A percentile compares a stretch with the other conserved stretches of the same genome.
These are phyloP conservation scores for Phytophthora aleatoria DNA, from an alignment of 352 stramenopile species.

Conservation along the genomic window DNA sequence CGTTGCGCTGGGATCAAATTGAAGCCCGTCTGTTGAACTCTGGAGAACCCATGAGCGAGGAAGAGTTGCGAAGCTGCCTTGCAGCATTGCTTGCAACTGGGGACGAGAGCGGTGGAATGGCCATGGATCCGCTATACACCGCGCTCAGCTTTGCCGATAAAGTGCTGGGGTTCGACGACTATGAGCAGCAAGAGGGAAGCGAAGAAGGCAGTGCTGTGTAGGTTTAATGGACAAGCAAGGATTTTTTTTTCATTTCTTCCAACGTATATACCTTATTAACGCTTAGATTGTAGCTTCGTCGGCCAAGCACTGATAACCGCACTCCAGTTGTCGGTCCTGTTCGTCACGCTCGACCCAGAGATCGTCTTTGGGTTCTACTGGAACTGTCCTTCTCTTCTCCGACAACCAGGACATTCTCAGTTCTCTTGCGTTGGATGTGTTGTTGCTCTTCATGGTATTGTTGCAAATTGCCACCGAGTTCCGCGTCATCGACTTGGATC, in stretches of 20 bases:
- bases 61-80: conserved; percentile 85
- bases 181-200: conserved; percentile 39
- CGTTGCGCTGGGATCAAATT: conserved; percentile 68
- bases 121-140: conserved; percentile 60
- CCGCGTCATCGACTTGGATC: conserved; percentile 2
- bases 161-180: conserved; percentile 90
- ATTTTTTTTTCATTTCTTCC: background rate
- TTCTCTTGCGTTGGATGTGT: background rate
- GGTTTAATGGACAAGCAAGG: background rate
- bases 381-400: background rate
- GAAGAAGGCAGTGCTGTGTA: background rate
- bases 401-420: conserved; percentile 14
- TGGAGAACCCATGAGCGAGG: conserved; percentile 80
- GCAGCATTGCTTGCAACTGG: conserved; percentile 64
- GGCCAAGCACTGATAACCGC: conserved; percentile 18
- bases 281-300: conserved; percentile 23
- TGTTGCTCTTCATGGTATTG: conserved; percentile 8
- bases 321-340: conserved; percentile 26
- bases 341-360: conserved; percentile 31
- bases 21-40: conserved; percentile 65
- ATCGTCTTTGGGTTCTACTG: conserved; percentile 15
- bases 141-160: conserved; percentile 81
- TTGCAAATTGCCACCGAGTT: conserved; percentile 17
- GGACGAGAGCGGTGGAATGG: conserved; percentile 17
- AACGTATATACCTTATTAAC: conserved; percentile 1